Evolutionary conservation across 2,329 filamentous ascomycete species (phyloP).

Genomic region (Trichophaea hybrida): DNA sequence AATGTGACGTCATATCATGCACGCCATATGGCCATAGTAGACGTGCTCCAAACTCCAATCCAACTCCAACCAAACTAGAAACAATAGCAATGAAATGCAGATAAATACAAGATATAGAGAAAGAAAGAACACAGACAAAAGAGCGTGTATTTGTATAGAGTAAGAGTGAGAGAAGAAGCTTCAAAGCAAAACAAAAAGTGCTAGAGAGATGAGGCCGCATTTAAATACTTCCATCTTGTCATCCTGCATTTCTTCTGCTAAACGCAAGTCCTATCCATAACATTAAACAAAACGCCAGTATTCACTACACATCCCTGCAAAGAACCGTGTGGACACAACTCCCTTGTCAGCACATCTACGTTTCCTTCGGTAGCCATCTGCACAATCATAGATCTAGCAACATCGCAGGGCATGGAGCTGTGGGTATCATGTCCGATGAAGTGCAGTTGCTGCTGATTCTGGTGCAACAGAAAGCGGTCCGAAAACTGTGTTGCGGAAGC

Average conservation of each 20-base stretch:
- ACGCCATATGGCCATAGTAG: too few relatives aligned
- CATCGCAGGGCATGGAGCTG: neutral
- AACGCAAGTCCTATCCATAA: neutral
- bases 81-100: too few relatives aligned
- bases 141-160: too few relatives aligned
- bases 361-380: neutral
- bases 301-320: neutral
- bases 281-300: neutral
- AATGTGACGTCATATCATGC: too few relatives aligned
- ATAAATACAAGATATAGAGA: too few relatives aligned
- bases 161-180: too few relatives aligned
- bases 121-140: too few relatives aligned
- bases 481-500: neutral
- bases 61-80: too few relatives aligned
- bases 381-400: neutral
- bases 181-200: too few relatives aligned
- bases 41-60: too few relatives aligned
- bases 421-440: neutral
- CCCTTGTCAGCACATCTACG: neutral
- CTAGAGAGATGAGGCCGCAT: too few relatives aligned
- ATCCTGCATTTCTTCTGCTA: neutral
- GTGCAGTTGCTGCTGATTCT: neutral
- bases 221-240: too few relatives aligned
- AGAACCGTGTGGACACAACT: neutral
- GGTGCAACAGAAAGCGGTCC: neutral